Evolutionary conservation across 495 filamentous ascomycete genomes (phyloP).

Genomic region (Halenospora varia): DNA sequence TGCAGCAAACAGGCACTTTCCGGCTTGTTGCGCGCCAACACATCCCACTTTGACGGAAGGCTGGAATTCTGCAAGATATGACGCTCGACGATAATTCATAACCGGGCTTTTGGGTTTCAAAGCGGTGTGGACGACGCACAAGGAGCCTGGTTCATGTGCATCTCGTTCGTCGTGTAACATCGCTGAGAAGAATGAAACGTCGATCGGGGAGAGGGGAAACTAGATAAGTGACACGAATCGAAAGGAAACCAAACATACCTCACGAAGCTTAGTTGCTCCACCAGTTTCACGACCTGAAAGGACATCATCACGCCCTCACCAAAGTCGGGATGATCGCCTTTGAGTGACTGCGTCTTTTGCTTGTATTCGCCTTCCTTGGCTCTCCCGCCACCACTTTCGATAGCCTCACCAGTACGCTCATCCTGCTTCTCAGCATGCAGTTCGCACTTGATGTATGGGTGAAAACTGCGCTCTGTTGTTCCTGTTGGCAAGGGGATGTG

Average conservation of each 20-base stretch:
- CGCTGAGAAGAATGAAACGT: neutral
- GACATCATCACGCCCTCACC: constrained; percentile 59
- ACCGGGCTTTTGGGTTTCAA: constrained; percentile 6
- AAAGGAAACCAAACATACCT: constrained; percentile 45
- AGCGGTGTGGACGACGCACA: constrained; percentile 5
- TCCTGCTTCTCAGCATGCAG: constrained; percentile 71
- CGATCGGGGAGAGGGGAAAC: constrained; percentile 6
- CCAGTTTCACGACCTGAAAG: constrained; percentile 52
- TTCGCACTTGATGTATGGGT: constrained; percentile 62
- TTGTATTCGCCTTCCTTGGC: constrained; percentile 62
- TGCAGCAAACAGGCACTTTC: neutral
- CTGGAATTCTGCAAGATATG: neutral
- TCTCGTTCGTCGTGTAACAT: neutral
- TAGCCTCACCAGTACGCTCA: constrained; percentile 34
- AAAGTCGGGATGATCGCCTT: constrained; percentile 68
- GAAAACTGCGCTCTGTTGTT: constrained; percentile 22
- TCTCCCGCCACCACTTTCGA: constrained; percentile 18
- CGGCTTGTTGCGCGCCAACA: neutral
- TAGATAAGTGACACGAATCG: neutral
- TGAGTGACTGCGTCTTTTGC: constrained; percentile 55
- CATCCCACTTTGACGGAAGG: neutral
- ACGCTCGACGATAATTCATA: neutral
- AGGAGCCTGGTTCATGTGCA: neutral
- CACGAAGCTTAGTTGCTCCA: constrained; percentile 77
- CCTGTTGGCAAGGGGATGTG: constrained; percentile 42